phyloP scores from a whole-genome alignment of 2,329 filamentous ascomycete genomes.

The Chrysoporthe austroafricana region DNA sequence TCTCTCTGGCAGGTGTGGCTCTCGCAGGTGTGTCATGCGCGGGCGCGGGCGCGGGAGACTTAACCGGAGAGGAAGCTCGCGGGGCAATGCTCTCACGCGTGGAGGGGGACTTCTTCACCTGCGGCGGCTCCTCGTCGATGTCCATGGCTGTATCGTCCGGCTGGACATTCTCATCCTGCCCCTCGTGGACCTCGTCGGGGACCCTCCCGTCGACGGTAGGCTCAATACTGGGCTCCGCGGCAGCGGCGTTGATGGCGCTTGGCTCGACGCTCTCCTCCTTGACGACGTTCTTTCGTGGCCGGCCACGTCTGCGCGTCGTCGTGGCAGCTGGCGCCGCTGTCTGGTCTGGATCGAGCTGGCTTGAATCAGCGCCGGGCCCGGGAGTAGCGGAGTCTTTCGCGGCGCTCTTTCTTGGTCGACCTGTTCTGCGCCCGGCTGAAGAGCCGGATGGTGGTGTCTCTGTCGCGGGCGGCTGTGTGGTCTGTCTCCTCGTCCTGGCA shows the following conservation, averaged over 20 bases:
- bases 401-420: constrained; percentile 48
- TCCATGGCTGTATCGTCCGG: constrained; percentile 37
- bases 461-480: constrained; percentile 20
- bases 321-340: constrained; percentile 3
- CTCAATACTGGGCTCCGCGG: constrained; percentile 20
- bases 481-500: constrained; percentile 37
- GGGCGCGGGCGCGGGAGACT: constrained; percentile 34
- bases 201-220: constrained; percentile 40
- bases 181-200: constrained; percentile 43
- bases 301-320: constrained; percentile 21
- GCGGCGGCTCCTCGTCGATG: constrained; percentile 37
- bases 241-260: constrained; percentile 12
- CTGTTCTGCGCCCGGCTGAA: constrained; percentile 44
- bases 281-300: constrained; percentile 24
- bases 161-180: constrained; percentile 34
- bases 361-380: constrained; percentile 53
- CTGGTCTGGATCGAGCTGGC: constrained; percentile 21
- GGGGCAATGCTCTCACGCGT: constrained; percentile 65
- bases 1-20: constrained; percentile 14
- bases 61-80: constrained; percentile 38
- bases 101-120: constrained; percentile 52
- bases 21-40: not conserved
- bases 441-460: constrained; percentile 33
- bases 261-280: constrained; percentile 28
- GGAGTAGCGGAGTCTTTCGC: constrained; percentile 44